Conservation (phyloP, 352 stramenopile genomes). For the Globisporangium polare region DNA sequence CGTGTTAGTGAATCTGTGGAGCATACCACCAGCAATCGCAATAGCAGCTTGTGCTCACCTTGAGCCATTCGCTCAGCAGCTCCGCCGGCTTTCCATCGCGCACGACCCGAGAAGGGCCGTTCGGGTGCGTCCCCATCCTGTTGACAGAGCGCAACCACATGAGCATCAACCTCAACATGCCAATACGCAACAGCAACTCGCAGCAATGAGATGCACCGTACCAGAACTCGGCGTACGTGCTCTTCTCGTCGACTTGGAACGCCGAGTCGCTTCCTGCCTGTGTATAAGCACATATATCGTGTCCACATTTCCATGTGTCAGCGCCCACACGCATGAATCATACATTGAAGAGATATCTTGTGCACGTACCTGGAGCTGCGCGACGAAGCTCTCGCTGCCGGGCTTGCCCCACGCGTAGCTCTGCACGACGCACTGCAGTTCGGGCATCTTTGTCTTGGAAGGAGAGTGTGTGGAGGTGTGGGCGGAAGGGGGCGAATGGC, state of each 20-base stretch:
- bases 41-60: constrained; percentile 22
- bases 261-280: constrained; percentile 42
- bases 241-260: constrained; percentile 41
- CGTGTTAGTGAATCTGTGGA: neutral
- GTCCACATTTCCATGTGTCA: neutral
- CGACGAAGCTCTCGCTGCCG: constrained; percentile 78
- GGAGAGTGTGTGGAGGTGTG: neutral
- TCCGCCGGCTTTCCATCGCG: constrained; percentile 34
- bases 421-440: constrained; percentile 83
- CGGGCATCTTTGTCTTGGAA: constrained; percentile 39
- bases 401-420: constrained; percentile 91
- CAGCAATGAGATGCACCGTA: constrained; percentile 23
- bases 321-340: neutral
- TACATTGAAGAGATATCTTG: neutral
- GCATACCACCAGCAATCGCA: neutral
- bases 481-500: constrained; percentile 1
- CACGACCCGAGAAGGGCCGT: constrained; percentile 83
- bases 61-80: constrained; percentile 70
- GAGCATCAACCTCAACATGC: constrained; percentile 9
- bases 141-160: constrained; percentile 7
- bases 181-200: neutral
- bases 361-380: constrained; percentile 75
- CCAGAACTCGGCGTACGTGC: constrained; percentile 88
- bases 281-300: neutral
- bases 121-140: constrained; percentile 94